These are phyloP conservation scores for Populus simonii DNA, from an alignment of 345 rosid species.

Conservation along the genomic window DNA sequence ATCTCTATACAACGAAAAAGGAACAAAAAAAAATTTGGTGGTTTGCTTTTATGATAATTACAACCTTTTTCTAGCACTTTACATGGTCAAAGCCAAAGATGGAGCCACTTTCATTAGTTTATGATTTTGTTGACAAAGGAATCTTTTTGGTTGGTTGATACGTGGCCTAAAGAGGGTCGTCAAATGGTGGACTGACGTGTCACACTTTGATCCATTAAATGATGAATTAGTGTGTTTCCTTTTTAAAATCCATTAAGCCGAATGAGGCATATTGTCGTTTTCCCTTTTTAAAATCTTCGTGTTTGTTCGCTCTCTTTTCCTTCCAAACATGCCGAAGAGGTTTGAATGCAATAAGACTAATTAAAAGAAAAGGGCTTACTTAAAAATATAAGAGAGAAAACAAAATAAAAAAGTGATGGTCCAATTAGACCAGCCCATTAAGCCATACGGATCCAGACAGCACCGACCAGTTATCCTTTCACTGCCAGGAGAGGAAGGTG, in stretches of 20 bases:
- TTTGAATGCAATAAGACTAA: too few relatives aligned
- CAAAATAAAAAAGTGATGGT: constrained; percentile 14
- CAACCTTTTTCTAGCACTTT: background rate
- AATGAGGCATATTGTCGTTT: too few relatives aligned
- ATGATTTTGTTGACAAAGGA: background rate
- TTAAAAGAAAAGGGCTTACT: too few relatives aligned
- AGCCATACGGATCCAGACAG: background rate
- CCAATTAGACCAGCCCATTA: constrained; percentile 9
- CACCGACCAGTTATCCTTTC: constrained; percentile 31
- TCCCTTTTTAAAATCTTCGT: too few relatives aligned
- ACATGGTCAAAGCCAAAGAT: background rate
- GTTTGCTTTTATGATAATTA: background rate
- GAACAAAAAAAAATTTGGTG: background rate
- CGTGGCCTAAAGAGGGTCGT: background rate
- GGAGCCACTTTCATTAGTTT: background rate
- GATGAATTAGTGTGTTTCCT: too few relatives aligned
- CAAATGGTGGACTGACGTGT: too few relatives aligned
- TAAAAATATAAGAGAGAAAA: too few relatives aligned
- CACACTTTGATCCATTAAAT: too few relatives aligned
- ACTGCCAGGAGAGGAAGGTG: constrained; percentile 30
- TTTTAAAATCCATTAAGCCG: too few relatives aligned
- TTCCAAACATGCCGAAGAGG: too few relatives aligned
- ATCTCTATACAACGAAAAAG: background rate
- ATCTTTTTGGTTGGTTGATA: background rate
- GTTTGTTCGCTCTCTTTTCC: too few relatives aligned